Conservation (phyloP, 305 asterid genomes). For the Coffea humblotiana region DNA sequence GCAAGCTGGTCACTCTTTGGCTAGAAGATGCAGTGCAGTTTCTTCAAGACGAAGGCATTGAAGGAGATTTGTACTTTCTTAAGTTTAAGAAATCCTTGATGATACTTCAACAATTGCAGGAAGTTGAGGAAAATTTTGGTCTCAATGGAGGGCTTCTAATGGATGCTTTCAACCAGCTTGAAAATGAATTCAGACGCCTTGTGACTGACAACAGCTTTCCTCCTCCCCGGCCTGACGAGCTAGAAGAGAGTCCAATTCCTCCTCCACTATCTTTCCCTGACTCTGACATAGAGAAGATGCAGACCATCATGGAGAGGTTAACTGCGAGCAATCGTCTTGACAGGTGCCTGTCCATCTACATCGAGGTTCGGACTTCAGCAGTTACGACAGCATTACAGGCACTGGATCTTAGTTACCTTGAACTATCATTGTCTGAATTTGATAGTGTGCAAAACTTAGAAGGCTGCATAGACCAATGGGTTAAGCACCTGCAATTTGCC, state of each 20-base stretch:
- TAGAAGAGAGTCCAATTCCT: constrained; percentile 6
- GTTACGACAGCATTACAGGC: constrained; percentile 39
- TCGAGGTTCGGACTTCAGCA: constrained; percentile 50
- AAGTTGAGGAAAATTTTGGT: constrained; percentile 27
- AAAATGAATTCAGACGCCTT: constrained; percentile 45
- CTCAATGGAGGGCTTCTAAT: constrained; percentile 40
- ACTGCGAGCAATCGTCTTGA: constrained; percentile 46
- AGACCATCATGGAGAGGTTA: constrained; percentile 48
- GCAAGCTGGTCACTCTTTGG: constrained; percentile 66
- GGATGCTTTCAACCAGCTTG: constrained; percentile 50
- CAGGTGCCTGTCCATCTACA: constrained; percentile 46
- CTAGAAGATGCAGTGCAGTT: constrained; percentile 54
- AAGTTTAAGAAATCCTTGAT: constrained; percentile 42
- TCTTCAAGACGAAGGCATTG: constrained; percentile 27
- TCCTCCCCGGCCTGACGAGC: constrained; percentile 5
- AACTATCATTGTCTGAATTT: constrained; percentile 49
- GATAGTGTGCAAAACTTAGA: constrained; percentile 56
- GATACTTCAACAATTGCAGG: constrained; percentile 46
- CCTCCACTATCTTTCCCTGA: constrained; percentile 25
- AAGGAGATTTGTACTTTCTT: constrained; percentile 33
- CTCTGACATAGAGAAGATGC: constrained; percentile 40
- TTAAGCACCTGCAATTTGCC: constrained; percentile 53
- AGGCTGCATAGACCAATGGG: constrained; percentile 59
- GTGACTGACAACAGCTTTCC: constrained; percentile 30
- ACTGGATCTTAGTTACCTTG: constrained; percentile 49